These are phyloP conservation scores for Hypoxylon sp. DNA, from an alignment of 2,329 filamentous ascomycete species.

Conservation along the genomic window DNA sequence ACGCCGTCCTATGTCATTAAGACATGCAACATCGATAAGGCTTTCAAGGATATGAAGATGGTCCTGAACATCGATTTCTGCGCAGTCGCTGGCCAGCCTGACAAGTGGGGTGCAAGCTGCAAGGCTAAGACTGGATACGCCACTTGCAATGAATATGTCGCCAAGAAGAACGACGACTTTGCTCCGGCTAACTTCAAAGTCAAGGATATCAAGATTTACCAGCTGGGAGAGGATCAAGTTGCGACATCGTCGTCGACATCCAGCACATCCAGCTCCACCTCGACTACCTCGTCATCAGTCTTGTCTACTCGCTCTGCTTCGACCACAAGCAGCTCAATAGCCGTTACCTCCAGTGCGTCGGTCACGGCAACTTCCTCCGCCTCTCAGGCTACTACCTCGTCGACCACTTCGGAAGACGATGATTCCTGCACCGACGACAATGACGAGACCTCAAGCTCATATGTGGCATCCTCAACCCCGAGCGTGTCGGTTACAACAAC, in stretches of 20 bases:
- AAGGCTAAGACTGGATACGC: constrained; percentile 42
- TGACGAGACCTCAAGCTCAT: constrained; percentile 24
- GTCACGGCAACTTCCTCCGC: constrained; percentile 28
- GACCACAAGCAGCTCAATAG: constrained; percentile 15
- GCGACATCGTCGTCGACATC: constrained; percentile 21
- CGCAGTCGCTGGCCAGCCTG: constrained; percentile 43
- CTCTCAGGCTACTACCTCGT: constrained; percentile 14
- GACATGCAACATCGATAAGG: constrained; percentile 50
- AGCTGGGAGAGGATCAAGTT: constrained; percentile 21
- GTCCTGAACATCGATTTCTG: constrained; percentile 49
- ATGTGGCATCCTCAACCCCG: constrained; percentile 15
- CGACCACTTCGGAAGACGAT: constrained; percentile 34
- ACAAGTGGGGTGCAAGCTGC: constrained; percentile 46
- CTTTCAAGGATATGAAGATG: constrained; percentile 52
- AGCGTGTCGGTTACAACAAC: constrained; percentile 34
- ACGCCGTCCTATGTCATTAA: constrained; percentile 49
- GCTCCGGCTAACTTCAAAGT: constrained; percentile 45
- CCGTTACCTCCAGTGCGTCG: constrained; percentile 10
- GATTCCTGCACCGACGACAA: constrained; percentile 35
- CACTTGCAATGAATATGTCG: constrained; percentile 45
- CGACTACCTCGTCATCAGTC: constrained; percentile 14
- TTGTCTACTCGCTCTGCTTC: constrained; percentile 1
- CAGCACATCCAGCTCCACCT: constrained; percentile 18
- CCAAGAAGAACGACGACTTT: constrained; percentile 40
- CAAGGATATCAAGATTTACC: constrained; percentile 42